Conservation (phyloP, 768 basidiomycete genomes). For the Inosperma sp. region DNA sequence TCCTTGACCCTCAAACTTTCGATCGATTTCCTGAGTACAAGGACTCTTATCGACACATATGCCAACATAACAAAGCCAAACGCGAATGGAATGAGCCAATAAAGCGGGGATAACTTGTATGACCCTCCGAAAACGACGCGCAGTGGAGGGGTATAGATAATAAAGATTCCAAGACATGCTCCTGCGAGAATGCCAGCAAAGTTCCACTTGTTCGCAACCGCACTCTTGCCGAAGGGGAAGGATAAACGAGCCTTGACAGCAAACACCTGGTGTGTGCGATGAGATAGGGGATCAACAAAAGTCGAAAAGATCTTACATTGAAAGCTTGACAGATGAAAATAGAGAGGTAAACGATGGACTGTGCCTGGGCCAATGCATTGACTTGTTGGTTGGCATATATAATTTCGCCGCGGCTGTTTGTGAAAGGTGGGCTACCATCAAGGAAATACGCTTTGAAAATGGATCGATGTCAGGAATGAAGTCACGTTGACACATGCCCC, state of each 20-base stretch:
- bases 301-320: conserved; percentile 47
- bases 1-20: conserved; percentile 56
- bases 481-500: neutral
- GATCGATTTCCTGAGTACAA: conserved; percentile 51
- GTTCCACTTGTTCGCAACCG: conserved; percentile 58
- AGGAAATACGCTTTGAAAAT: conserved; percentile 41
- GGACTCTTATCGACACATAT: conserved; percentile 57
- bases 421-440: conserved; percentile 47
- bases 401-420: conserved; percentile 46
- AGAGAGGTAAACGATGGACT: conserved; percentile 63
- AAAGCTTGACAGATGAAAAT: conserved; percentile 68
- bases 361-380: conserved; percentile 55
- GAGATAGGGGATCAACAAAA: neutral
- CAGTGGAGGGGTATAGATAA: conserved; percentile 65
- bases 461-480: neutral
- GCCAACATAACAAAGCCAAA: conserved; percentile 53
- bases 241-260: conserved; percentile 62
- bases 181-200: conserved; percentile 59
- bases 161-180: conserved; percentile 60
- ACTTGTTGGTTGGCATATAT: conserved; percentile 47
- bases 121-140: conserved; percentile 67
- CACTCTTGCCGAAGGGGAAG: conserved; percentile 57
- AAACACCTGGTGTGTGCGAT: no score
- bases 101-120: conserved; percentile 51
- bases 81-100: conserved; percentile 62